Conservation (phyloP, 225 moss, liverwort and hornwort species). For the Pseudisothecium myosuroides region DNA sequence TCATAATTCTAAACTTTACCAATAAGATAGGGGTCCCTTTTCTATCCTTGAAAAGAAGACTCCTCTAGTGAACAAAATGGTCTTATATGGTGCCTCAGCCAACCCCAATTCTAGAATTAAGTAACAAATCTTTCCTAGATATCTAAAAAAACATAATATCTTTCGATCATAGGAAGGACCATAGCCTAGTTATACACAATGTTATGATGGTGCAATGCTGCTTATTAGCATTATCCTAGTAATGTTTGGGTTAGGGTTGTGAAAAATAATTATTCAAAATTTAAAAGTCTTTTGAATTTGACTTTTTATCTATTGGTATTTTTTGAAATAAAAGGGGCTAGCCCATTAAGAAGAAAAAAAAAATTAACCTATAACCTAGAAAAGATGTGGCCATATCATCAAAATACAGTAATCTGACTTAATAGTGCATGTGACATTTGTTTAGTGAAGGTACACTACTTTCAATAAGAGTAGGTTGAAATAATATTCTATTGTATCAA, state of each 20-base stretch:
- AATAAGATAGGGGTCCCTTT: not conserved
- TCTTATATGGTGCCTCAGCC: fast-evolving
- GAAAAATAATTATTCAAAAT: not conserved
- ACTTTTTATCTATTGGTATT: not conserved
- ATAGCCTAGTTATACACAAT: not conserved
- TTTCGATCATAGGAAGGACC: fast-evolving
- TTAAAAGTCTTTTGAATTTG: not conserved
- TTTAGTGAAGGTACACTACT: fast-evolving
- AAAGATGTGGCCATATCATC: fast-evolving
- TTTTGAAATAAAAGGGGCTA: fast-evolving
- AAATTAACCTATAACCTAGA: fast-evolving
- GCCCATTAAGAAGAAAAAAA: fast-evolving
- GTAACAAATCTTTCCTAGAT: fast-evolving
- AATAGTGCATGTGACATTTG: fast-evolving
- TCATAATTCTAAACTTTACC: too few relatives aligned
- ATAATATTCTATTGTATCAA: not conserved
- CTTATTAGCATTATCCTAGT: not conserved
- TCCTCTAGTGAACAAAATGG: fast-evolving
- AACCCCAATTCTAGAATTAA: not conserved
- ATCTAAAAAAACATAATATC: not conserved
- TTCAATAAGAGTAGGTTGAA: not conserved
- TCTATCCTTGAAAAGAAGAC: not conserved
- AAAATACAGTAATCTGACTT: not conserved
- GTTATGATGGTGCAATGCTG: fast-evolving
- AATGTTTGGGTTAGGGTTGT: fast-evolving